Conservation (phyloP, 257 asterid species). For the Thymus mandschuricus region DNA sequence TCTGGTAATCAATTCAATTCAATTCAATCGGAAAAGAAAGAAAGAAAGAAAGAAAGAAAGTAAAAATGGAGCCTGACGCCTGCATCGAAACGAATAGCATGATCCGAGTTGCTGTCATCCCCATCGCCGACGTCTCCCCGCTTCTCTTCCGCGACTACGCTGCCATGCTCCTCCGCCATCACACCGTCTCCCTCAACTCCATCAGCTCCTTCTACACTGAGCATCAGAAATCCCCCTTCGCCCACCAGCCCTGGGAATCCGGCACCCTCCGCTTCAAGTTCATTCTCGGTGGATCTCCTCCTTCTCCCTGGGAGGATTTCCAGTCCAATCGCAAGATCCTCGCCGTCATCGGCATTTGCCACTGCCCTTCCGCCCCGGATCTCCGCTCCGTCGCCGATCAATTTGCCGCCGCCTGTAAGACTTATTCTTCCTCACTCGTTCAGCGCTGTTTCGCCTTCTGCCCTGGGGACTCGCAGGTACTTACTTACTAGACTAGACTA, state of each 20-base stretch:
- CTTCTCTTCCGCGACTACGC: conserved; percentile 80
- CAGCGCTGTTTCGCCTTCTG: conserved; percentile 91
- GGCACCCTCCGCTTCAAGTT: conserved; percentile 88
- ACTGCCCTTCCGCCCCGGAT: conserved; percentile 92
- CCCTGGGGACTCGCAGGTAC: conserved; percentile 87
- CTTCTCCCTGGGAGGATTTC: conserved; percentile 98
- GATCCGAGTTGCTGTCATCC: conserved; percentile 94
- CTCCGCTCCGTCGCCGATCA: conserved; percentile 65
- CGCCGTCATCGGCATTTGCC: conserved; percentile 84
- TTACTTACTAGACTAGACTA: background rate
- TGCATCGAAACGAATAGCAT: conserved; percentile 94
- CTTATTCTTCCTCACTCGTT: conserved; percentile 84
- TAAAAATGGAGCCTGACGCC: conserved; percentile 92
- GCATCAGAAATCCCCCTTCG: conserved; percentile 94
- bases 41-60: no score
- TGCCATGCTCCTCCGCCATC: conserved; percentile 81
- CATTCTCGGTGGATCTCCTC: conserved; percentile 87
- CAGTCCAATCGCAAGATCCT: conserved; percentile 88
- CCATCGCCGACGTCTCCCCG: conserved; percentile 69
- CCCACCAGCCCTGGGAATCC: conserved; percentile 90
- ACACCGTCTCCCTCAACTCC: conserved; percentile 77
- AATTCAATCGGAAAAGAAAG: background rate
- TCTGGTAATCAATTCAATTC: conserved; percentile 25
- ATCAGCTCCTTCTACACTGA: conserved; percentile 97
- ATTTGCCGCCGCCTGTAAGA: conserved; percentile 61